These are phyloP conservation scores for Brettanomyces bruxellensis DNA, from an alignment of 805 yeast species.

Conservation along the genomic window DNA sequence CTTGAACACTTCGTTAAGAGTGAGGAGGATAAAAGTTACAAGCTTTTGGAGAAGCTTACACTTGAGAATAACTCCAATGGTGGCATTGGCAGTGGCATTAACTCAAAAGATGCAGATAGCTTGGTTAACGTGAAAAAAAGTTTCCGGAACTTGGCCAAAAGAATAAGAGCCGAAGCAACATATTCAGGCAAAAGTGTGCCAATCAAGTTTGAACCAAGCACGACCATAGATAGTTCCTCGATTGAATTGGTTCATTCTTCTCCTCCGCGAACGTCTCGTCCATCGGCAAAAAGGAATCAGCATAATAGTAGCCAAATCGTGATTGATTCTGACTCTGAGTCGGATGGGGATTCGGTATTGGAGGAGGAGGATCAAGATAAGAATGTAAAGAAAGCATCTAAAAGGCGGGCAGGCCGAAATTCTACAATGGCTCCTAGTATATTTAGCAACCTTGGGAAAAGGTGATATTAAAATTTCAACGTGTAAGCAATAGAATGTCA, in stretches of 20 bases:
- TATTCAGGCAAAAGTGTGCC: neutral
- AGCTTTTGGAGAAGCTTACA: conserved; percentile 36
- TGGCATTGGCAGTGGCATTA: conserved; percentile 3
- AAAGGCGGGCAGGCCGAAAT: too few relatives aligned
- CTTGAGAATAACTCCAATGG: conserved; percentile 27
- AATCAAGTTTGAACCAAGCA: neutral
- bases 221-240: neutral
- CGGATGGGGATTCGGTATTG: too few relatives aligned
- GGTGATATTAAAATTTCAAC: too few relatives aligned
- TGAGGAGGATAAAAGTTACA: conserved; percentile 46
- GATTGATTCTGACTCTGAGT: too few relatives aligned
- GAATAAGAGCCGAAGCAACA: conserved; percentile 16
- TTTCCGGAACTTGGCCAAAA: conserved; percentile 21
- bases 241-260: neutral
- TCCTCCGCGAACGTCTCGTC: neutral
- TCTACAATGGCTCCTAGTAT: too few relatives aligned
- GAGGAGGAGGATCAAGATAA: too few relatives aligned
- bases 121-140: conserved; percentile 19
- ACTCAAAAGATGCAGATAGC: conserved; percentile 2
- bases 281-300: too few relatives aligned
- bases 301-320: too few relatives aligned
- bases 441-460: too few relatives aligned
- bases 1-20: conserved; percentile 52
- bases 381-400: too few relatives aligned
- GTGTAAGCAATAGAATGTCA: too few relatives aligned